phyloP scores from a whole-genome alignment of 228 moss, liverwort and hornwort species.

The Sphagnum magellanicum region DNA sequence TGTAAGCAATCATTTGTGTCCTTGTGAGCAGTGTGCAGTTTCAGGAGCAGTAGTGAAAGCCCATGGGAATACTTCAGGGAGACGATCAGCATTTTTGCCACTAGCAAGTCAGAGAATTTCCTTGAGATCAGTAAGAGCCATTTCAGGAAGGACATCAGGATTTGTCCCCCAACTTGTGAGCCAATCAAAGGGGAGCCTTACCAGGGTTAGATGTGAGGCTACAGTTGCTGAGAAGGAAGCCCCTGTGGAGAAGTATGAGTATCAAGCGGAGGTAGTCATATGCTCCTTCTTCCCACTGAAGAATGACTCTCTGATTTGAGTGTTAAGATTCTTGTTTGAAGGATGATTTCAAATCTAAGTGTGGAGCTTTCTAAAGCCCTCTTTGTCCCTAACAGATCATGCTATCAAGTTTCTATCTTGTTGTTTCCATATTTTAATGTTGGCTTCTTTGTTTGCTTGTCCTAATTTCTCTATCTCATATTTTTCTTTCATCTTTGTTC shows the following conservation, averaged over 20 bases:
- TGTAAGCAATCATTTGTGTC: too few species aligned
- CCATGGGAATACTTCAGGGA: too few species aligned
- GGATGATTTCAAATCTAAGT: neutral
- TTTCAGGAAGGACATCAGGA: neutral
- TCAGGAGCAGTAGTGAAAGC: neutral
- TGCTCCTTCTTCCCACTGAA: too few species aligned
- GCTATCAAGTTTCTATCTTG: too few species aligned
- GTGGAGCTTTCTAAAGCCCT: too few species aligned
- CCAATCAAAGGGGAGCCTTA: neutral
- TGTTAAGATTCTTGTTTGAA: neutral
- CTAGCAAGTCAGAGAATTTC: neutral
- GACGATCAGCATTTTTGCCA: neutral
- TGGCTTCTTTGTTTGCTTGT: too few species aligned
- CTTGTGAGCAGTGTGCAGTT: conserved; percentile 1
- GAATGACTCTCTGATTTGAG: too few species aligned
- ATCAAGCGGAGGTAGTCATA: conserved; percentile 43
- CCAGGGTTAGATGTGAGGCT: conserved; percentile 33
- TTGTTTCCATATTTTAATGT: too few species aligned
- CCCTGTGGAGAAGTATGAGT: conserved; percentile 46
- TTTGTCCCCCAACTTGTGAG: neutral
- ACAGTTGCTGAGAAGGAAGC: conserved; percentile 46
- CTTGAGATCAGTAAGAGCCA: neutral
- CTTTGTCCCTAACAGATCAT: too few species aligned
- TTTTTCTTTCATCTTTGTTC: too few species aligned
- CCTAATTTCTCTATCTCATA: too few species aligned